Evolutionary conservation across 2,329 filamentous ascomycete species (phyloP), one percentile per base, ranked within the genome.

Genomic region (Trichothecium roseum): DNA sequence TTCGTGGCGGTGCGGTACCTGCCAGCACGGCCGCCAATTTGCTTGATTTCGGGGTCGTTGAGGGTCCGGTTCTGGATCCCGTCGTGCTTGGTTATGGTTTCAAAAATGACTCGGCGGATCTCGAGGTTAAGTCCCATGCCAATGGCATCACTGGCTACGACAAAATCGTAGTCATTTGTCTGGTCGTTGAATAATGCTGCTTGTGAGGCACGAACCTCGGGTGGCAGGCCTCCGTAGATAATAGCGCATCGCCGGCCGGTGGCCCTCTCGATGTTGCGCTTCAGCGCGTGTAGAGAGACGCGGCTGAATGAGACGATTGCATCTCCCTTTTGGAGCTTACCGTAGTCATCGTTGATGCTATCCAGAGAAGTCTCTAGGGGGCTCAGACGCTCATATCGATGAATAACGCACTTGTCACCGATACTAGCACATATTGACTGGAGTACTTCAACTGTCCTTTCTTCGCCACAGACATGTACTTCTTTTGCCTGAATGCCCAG

Each of bases 111-210:
- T 18, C 93, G 82, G 53, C 87, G 91, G 54, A 95, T 86, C 58
- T 78, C 87, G 55, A 98, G 61, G 51, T 98, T 98, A 16, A 98
- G 64, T 1, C 93, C 91, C 89, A 98, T 96, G 27, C 91, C 91
- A 42, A 98, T 89, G 32, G 91, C 91, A 59, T 95, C 87, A 47
- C 86, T 95, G 8, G 93, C 91, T 18, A 91, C 88, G 5, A 98
- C 67, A 47, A 79, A 93, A 54, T 98, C 91, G 53, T 95, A 98
- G 40, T 95, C 88, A 53, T 93, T 98, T 52, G 94, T 60, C 0
- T 87, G 88, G 43, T 96, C 84, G 52, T 98, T 98, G 68, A 98
- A 98, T 0, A 96, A 67, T 13, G 78, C 77, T 1, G 91, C 91
- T 60, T 98, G 91, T 52, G 89, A 79, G 3, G 87, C 86, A 42